A percentile compares a stretch with the other conserved stretches of the same genome.
phyloP scores from a whole-genome alignment of 1,284 basidiomycete species.

The Leucoagaricus sp. region DNA sequence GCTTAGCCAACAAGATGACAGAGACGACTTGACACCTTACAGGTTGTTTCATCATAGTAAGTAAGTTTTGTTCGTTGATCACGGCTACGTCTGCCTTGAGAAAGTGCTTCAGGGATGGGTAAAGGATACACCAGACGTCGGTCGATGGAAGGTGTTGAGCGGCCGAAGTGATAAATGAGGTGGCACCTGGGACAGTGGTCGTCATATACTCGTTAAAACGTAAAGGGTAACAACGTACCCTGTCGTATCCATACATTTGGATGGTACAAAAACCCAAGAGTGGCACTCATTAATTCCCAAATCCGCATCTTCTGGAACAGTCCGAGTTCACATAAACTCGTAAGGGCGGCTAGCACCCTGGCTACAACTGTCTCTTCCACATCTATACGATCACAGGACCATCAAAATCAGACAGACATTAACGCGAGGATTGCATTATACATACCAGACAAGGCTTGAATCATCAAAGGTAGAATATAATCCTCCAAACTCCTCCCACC shows the following conservation, averaged over 20 bases:
- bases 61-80: slow-evolving; percentile 74
- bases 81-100: slow-evolving; percentile 83
- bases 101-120: slow-evolving; percentile 87
- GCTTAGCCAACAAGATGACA: not conserved
- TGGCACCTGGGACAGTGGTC: slow-evolving; percentile 57
- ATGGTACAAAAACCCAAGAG: slow-evolving; percentile 90
- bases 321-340: slow-evolving; percentile 83
- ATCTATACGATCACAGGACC: slow-evolving; percentile 52
- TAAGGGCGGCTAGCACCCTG: slow-evolving; percentile 83
- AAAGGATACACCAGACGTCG: slow-evolving; percentile 96
- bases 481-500: slow-evolving; percentile 86
- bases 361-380: slow-evolving; percentile 93
- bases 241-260: slow-evolving; percentile 97
- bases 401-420: not conserved
- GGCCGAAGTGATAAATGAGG: slow-evolving; percentile 84
- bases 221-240: slow-evolving; percentile 46
- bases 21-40: slow-evolving; percentile 47
- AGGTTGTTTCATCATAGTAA: slow-evolving; percentile 76
- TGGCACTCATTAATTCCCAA: slow-evolving; percentile 90
- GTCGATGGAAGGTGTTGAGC: slow-evolving; percentile 78
- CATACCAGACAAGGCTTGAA: slow-evolving; percentile 87
- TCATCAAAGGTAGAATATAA: slow-evolving; percentile 92
- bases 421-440: slow-evolving; percentile 2
- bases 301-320: slow-evolving; percentile 91
- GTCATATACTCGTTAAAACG: not conserved